Conservation (phyloP, 208 protist genomes). For the Acanthamoeba quina region DNA sequence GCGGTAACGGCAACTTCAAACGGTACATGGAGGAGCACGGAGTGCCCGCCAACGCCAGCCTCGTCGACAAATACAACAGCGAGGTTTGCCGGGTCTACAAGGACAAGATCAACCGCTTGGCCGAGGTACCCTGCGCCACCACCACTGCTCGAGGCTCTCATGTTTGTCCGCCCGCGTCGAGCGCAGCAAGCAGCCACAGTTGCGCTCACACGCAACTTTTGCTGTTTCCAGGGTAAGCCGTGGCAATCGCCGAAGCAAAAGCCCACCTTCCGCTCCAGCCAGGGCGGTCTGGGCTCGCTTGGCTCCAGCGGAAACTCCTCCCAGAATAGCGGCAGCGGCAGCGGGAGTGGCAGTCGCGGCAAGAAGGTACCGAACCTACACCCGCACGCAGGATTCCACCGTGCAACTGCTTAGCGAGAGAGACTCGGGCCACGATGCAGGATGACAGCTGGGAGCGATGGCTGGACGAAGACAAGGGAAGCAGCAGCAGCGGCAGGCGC, state of each 20-base stretch:
- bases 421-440: not conserved
- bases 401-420: too few relatives aligned
- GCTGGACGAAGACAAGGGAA: slow-evolving; percentile 41
- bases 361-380: not conserved
- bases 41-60: slow-evolving; percentile 16
- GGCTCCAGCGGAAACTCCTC: not conserved
- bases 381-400: too few relatives aligned
- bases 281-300: not conserved
- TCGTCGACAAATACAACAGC: slow-evolving; percentile 64
- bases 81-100: slow-evolving; percentile 43
- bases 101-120: slow-evolving; percentile 11
- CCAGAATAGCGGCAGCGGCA: not conserved
- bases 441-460: slow-evolving; percentile 61
- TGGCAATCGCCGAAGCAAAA: slow-evolving; percentile 53
- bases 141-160: not conserved
- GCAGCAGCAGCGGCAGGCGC: not conserved
- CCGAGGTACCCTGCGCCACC: not conserved
- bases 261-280: slow-evolving; percentile 5
- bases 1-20: slow-evolving; percentile 56
- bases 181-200: too few relatives aligned
- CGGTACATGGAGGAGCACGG: slow-evolving; percentile 32
- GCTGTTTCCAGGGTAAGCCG: not conserved
- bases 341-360: not conserved
- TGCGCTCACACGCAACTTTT: not conserved
- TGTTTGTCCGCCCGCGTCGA: too few relatives aligned